Evolutionary conservation across 306 rosid species (phyloP).

Genomic region (Cucurbita ficifolia): DNA sequence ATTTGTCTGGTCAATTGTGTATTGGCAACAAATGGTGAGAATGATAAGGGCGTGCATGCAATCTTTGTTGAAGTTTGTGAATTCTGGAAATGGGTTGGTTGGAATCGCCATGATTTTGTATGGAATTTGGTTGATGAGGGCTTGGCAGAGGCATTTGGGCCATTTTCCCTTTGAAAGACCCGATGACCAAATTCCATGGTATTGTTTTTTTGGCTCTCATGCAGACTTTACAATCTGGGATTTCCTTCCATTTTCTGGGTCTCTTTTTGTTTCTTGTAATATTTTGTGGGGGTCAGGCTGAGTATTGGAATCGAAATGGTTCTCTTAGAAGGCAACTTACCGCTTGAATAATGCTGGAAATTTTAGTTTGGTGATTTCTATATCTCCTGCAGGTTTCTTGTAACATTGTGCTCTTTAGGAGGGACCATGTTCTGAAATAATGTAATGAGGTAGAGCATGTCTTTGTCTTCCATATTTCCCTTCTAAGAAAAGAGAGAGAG

Average conservation of each 20-base stretch:
- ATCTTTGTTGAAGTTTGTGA: constrained; percentile 61
- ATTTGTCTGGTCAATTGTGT: neutral
- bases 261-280: neutral
- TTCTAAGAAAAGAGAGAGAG: neutral
- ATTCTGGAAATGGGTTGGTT: constrained; percentile 61
- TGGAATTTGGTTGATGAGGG: constrained; percentile 58
- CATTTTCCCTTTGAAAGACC: constrained; percentile 39
- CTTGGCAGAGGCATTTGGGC: constrained; percentile 45
- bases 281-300: neutral
- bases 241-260: neutral
- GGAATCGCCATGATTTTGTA: constrained; percentile 62
- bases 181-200: constrained; percentile 52
- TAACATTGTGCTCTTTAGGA: neutral
- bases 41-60: constrained; percentile 52
- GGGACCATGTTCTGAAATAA: neutral
- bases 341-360: neutral
- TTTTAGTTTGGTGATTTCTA: neutral
- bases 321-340: neutral
- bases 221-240: neutral
- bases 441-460: neutral
- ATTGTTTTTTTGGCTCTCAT: neutral
- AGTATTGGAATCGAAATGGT: neutral
- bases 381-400: neutral
- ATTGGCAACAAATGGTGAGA: constrained; percentile 21
- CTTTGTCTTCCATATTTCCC: neutral